Percentiles rank a stretch among this genome's conserved stretches.
Conservation (phyloP, 345 rosid genomes). For the Anastatica hierochuntica region DNA sequence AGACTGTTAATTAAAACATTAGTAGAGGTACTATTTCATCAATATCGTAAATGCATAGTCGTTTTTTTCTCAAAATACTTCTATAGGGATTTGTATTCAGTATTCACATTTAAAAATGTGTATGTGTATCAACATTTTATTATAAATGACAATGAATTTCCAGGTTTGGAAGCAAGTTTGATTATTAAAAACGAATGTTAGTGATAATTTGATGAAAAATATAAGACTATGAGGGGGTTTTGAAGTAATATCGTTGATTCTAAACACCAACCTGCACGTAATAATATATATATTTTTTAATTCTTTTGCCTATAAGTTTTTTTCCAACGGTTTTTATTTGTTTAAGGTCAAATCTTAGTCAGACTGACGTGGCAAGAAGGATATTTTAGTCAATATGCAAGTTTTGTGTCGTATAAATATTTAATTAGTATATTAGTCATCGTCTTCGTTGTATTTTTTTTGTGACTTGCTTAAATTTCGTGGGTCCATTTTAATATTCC, state of each 20-base stretch:
- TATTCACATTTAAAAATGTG: too few species aligned
- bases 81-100: neutral
- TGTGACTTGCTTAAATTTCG: neutral
- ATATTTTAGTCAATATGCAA: neutral
- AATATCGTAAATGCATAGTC: too few species aligned
- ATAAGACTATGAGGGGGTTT: neutral
- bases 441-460: neutral
- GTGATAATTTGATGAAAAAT: neutral
- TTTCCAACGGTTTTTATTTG: constrained; percentile 9
- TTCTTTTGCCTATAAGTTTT: too few species aligned
- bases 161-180: too few species aligned
- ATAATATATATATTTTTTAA: neutral
- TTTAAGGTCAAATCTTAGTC: constrained; percentile 24
- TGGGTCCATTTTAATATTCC: constrained; percentile 19
- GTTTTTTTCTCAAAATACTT: neutral
- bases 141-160: too few species aligned
- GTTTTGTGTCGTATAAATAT: neutral
- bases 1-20: too few species aligned
- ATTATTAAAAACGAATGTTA: too few species aligned
- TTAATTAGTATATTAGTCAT: neutral
- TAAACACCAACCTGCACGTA: neutral
- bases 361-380: constrained; percentile 17
- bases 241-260: neutral
- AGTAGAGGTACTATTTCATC: too few species aligned
- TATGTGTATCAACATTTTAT: neutral